These are phyloP conservation scores for Amoebophrya sp. DNA, from an alignment of 169 alveolate species.

Conservation along the genomic window DNA sequence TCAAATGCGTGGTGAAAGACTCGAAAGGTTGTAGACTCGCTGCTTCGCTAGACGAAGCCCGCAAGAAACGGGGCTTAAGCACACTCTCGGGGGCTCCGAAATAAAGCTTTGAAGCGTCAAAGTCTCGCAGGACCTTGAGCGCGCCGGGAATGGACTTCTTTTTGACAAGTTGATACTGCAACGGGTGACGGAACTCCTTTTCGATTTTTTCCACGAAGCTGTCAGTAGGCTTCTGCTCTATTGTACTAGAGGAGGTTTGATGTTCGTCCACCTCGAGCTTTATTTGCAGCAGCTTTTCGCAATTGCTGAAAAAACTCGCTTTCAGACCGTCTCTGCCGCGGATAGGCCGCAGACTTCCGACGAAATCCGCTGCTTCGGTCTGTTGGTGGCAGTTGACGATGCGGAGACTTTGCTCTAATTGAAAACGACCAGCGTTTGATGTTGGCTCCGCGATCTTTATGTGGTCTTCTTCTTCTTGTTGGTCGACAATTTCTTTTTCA, in stretches of 20 bases:
- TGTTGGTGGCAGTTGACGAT: conserved; percentile 92
- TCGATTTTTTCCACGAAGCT: neutral
- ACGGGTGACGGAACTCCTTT: neutral
- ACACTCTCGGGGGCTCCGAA: neutral
- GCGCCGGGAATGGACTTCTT: neutral
- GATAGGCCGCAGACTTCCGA: conserved; percentile 86
- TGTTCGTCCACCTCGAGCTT: neutral
- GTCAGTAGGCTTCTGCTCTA: neutral
- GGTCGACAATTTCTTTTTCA: conserved; percentile 18
- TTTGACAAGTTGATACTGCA: no score
- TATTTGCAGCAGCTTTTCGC: neutral
- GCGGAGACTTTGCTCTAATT: conserved; percentile 48
- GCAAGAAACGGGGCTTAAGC: no score
- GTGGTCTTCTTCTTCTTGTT: neutral
- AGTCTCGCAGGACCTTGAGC: neutral
- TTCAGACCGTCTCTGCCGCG: conserved; percentile 48
- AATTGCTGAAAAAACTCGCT: neutral
- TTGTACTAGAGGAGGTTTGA: neutral
- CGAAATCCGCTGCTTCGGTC: conserved; percentile 92
- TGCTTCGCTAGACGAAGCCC: neutral
- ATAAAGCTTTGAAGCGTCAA: neutral
- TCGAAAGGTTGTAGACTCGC: neutral
- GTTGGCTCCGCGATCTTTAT: neutral
- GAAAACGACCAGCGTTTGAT: neutral
- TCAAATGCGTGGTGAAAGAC: no score